Evolutionary conservation across 2,329 filamentous ascomycete species (phyloP).

Genomic region (Alternaria sp.): DNA sequence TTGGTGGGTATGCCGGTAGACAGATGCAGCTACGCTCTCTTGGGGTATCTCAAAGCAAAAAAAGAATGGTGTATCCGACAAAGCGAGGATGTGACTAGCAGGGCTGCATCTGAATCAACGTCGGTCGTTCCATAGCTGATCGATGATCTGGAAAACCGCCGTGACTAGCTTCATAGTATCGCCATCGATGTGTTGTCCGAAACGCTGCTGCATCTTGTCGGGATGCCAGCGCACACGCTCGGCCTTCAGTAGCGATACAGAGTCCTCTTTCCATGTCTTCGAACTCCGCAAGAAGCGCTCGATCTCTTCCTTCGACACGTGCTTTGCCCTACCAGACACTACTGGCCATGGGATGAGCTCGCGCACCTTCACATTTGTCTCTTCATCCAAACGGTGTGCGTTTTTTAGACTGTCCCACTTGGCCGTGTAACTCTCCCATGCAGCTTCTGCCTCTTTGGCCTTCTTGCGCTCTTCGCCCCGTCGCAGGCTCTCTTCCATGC

Average conservation of each 20-base stretch:
- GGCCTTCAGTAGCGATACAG: constrained; percentile 70
- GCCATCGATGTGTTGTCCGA: constrained; percentile 75
- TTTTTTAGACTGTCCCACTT: constrained; percentile 68
- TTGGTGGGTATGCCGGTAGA: not conserved
- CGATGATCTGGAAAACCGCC: constrained; percentile 89
- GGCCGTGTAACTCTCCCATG: constrained; percentile 71
- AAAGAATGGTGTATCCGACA: not conserved
- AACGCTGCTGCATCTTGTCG: constrained; percentile 93
- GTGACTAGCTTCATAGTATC: constrained; percentile 81
- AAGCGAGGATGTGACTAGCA: not conserved
- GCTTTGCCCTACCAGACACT: constrained; percentile 64
- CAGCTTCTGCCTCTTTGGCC: constrained; percentile 63
- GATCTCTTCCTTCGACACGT: constrained; percentile 68
- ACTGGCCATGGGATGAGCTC: constrained; percentile 76
- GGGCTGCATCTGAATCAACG: constrained; percentile 13
- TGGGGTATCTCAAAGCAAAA: constrained; percentile 8
- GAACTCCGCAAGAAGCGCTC: constrained; percentile 73
- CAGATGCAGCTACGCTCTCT: not conserved
- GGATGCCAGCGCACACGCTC: constrained; percentile 97
- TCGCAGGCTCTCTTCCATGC: constrained; percentile 74
- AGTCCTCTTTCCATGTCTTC: constrained; percentile 51
- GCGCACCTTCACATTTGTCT: constrained; percentile 32
- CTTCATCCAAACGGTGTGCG: constrained; percentile 20
- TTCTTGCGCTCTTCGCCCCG: constrained; percentile 70
- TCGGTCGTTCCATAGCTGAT: constrained; percentile 76